phyloP scores from a whole-genome alignment of 2,329 filamentous ascomycete genomes.

The Neonectria ditissima region DNA sequence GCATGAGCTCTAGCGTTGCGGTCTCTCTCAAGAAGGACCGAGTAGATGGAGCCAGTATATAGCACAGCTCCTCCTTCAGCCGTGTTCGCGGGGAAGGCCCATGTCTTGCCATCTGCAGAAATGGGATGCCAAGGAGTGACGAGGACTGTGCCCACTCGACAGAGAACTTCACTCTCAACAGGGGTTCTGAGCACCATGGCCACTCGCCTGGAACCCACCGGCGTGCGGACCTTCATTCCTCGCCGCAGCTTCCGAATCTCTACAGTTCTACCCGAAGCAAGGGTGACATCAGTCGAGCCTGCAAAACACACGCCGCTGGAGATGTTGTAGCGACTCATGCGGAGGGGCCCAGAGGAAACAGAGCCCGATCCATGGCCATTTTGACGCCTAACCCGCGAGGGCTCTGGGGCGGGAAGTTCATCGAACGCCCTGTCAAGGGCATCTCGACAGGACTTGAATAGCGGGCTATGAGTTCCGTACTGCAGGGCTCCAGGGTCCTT shows the following conservation, averaged over 20 bases:
- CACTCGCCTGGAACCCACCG: constrained; percentile 61
- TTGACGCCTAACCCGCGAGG: constrained; percentile 42
- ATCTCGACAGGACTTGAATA: constrained; percentile 65
- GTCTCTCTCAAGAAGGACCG: constrained; percentile 65
- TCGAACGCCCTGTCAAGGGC: constrained; percentile 63
- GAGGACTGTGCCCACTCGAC: constrained; percentile 58
- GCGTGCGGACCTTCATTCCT: constrained; percentile 64
- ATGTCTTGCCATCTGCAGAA: constrained; percentile 51
- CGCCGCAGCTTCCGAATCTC: constrained; percentile 58
- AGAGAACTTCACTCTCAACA: constrained; percentile 56
- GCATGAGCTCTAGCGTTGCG: constrained; percentile 60
- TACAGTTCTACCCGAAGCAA: constrained; percentile 55
- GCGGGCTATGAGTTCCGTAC: constrained; percentile 62
- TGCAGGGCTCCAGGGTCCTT: constrained; percentile 69
- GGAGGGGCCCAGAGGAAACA: constrained; percentile 36
- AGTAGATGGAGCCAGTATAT: constrained; percentile 68
- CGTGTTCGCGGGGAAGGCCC: constrained; percentile 61
- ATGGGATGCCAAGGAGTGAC: constrained; percentile 73
- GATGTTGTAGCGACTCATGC: constrained; percentile 60
- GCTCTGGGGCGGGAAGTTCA: constrained; percentile 57
- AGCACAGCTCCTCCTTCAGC: constrained; percentile 44
- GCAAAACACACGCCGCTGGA: constrained; percentile 63
- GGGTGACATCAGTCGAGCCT: constrained; percentile 58
- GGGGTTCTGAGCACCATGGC: constrained; percentile 63
- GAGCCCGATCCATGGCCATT: neutral